Conservation (phyloP, 2,329 filamentous ascomycete genomes). For the Fusarium sterilihyphosum region DNA sequence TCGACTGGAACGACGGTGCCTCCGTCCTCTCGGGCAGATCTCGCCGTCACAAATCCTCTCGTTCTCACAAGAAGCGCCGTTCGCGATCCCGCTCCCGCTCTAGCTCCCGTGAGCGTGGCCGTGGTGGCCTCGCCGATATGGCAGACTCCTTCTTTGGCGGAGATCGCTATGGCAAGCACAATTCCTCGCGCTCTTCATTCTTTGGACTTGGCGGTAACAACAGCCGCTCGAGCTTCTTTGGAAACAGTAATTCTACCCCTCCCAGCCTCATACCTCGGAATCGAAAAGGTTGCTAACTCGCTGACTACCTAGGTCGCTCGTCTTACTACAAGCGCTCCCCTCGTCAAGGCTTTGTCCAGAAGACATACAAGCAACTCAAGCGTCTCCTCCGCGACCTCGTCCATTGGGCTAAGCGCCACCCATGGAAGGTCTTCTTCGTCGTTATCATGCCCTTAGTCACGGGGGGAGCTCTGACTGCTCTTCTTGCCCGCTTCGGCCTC, state of each 20-base stretch:
- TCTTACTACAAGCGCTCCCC: constrained; percentile 85
- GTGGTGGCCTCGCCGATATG: constrained; percentile 47
- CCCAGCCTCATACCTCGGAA: neutral
- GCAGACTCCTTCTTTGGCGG: constrained; percentile 48
- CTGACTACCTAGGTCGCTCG: constrained; percentile 55
- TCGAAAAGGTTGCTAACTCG: neutral
- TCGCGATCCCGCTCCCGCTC: constrained; percentile 53
- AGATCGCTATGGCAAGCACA: constrained; percentile 51
- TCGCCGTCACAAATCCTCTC: constrained; percentile 44
- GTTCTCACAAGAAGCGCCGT: constrained; percentile 48
- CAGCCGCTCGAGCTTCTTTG: constrained; percentile 59
- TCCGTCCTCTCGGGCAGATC: constrained; percentile 46
- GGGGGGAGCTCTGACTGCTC: constrained; percentile 80
- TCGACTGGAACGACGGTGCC: constrained; percentile 48
- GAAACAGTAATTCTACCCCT: constrained; percentile 46
- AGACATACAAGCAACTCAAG: constrained; percentile 78
- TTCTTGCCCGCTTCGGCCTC: constrained; percentile 83
- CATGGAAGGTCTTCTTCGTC: constrained; percentile 86
- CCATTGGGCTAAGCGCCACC: constrained; percentile 84
- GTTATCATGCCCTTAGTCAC: constrained; percentile 89
- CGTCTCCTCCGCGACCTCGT: constrained; percentile 82
- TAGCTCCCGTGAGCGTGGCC: constrained; percentile 46
- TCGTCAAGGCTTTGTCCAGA: constrained; percentile 79
- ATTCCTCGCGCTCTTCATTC: constrained; percentile 57
- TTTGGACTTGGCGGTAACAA: constrained; percentile 58